Evolutionary conservation across 108 stramenopile genomes (phyloP).

Genomic region (Nitzschia inconspicua): DNA sequence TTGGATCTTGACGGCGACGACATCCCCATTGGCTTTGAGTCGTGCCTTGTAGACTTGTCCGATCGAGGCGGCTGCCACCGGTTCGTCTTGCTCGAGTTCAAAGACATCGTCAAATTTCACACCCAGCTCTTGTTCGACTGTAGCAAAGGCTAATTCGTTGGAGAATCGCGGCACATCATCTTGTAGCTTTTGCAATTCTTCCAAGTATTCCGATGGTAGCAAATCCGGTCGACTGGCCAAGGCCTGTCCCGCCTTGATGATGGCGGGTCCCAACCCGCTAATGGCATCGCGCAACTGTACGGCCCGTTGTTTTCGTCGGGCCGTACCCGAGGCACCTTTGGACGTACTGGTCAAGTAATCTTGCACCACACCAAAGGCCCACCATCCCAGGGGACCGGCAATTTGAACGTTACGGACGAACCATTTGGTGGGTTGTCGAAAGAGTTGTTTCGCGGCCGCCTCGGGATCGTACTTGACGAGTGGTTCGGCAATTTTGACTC

Average conservation of each 20-base stretch:
- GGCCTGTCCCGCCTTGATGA: constrained; percentile 95
- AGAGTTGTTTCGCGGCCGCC: constrained; percentile 70
- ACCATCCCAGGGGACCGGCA: constrained; percentile 85
- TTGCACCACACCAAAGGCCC: constrained; percentile 66
- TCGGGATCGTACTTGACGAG: constrained; percentile 87
- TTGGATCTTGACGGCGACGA: constrained; percentile 94
- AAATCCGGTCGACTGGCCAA: constrained; percentile 89
- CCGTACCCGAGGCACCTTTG: not conserved
- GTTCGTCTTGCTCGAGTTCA: constrained; percentile 84
- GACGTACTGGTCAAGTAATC: constrained; percentile 64
- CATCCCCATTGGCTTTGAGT: constrained; percentile 80
- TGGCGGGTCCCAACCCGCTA: constrained; percentile 85
- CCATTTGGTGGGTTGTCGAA: constrained; percentile 89
- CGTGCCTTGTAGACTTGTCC: constrained; percentile 93
- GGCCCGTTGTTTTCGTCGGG: constrained; percentile 53
- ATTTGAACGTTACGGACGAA: constrained; percentile 91
- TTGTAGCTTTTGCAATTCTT: constrained; percentile 94
- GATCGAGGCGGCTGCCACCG: constrained; percentile 79
- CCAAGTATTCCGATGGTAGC: constrained; percentile 89
- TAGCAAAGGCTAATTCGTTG: constrained; percentile 79
- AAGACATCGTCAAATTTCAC: constrained; percentile 62
- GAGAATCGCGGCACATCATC: constrained; percentile 91
- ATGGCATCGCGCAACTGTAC: constrained; percentile 79
- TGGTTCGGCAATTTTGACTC: constrained; percentile 86
- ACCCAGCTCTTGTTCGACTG: constrained; percentile 85